Percentiles rank a stretch among this genome's conserved stretches.
Conservation (phyloP, 371 early-diverging fungal species). For the Mortierella sp. region DNA sequence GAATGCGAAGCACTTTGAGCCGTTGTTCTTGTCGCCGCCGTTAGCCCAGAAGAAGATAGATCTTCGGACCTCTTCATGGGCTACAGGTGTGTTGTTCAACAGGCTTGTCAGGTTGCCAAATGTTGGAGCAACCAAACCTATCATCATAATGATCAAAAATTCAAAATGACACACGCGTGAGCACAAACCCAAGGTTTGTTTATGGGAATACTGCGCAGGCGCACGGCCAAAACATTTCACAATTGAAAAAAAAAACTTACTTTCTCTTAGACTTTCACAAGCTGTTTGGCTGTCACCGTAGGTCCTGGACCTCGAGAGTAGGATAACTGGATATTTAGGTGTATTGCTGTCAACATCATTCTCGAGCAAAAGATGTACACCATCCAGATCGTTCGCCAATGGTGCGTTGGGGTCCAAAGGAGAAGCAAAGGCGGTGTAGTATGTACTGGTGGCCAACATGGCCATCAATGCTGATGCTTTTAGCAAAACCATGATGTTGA, state of each 20-base stretch:
- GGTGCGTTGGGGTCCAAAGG: constrained; percentile 3
- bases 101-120: constrained; percentile 7
- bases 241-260: constrained; percentile 7
- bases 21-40: not conserved
- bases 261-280: constrained; percentile 31
- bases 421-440: not conserved
- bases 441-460: not conserved
- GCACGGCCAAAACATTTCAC: no score
- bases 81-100: constrained; percentile 22
- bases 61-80: constrained; percentile 15
- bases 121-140: constrained; percentile 7
- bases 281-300: constrained; percentile 13
- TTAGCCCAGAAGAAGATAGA: constrained; percentile 11
- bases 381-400: constrained; percentile 13
- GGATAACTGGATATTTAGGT: constrained; percentile 26
- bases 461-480: not conserved
- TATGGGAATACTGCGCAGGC: no score
- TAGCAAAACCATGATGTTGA: no score
- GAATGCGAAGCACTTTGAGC: constrained; percentile 18
- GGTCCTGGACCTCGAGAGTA: constrained; percentile 23
- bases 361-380: constrained; percentile 38
- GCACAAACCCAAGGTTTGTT: no score
- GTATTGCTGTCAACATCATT: constrained; percentile 42
- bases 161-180: no score
- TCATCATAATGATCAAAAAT: not conserved